Conservation (phyloP, 805 yeast species). For the Kodamaea lidongshanica region DNA sequence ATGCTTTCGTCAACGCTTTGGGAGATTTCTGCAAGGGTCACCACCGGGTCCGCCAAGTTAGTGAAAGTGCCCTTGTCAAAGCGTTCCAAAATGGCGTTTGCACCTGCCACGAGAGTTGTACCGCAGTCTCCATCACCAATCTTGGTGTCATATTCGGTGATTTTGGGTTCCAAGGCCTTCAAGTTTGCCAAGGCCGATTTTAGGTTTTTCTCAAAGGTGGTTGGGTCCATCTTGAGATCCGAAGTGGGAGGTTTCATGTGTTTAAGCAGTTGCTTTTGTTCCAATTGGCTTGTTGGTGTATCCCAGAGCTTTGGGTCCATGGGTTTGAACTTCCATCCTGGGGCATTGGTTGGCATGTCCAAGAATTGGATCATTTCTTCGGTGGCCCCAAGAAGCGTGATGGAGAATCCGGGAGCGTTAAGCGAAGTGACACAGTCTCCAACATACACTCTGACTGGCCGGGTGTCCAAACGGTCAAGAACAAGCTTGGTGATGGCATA, state of each 20-base stretch:
- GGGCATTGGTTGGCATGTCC: slow-evolving; percentile 70
- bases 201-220: slow-evolving; percentile 47
- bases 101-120: slow-evolving; percentile 80
- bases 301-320: slow-evolving; percentile 27
- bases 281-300: slow-evolving; percentile 16
- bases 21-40: slow-evolving; percentile 64
- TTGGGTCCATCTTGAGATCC: slow-evolving; percentile 23
- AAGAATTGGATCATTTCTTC: slow-evolving; percentile 44
- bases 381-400: slow-evolving; percentile 61
- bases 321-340: slow-evolving; percentile 66
- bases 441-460: slow-evolving; percentile 62
- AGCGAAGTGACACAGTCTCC: slow-evolving; percentile 86
- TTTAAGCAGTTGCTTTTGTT: slow-evolving; percentile 26
- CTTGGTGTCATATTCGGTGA: slow-evolving; percentile 77
- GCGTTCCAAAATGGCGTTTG: slow-evolving; percentile 58
- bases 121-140: slow-evolving; percentile 99
- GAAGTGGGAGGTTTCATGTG: slow-evolving; percentile 22
- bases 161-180: slow-evolving; percentile 57
- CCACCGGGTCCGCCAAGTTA: slow-evolving; percentile 42
- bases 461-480: slow-evolving; percentile 42
- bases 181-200: slow-evolving; percentile 34
- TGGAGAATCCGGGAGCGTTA: slow-evolving; percentile 86
- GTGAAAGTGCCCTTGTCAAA: slow-evolving; percentile 12
- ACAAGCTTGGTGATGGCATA: slow-evolving; percentile 64
- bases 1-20: slow-evolving; percentile 82